These are phyloP conservation scores for Friedmanniomyces endolithicus DNA, from an alignment of 495 filamentous ascomycete species.

Conservation along the genomic window DNA sequence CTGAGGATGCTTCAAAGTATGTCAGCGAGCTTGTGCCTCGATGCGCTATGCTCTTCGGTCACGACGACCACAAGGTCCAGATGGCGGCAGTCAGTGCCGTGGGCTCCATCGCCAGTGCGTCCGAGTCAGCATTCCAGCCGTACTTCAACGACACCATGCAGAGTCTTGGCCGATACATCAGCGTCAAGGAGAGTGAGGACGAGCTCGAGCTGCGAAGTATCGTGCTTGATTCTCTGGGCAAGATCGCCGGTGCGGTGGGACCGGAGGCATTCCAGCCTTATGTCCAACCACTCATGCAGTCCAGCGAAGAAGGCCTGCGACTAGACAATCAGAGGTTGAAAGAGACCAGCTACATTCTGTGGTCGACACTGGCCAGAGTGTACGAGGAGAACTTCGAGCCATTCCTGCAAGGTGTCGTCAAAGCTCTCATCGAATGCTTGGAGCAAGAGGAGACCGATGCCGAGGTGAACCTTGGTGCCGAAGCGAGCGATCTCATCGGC, in stretches of 20 bases:
- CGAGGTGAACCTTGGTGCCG: conserved; percentile 65
- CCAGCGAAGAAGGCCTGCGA: conserved; percentile 82
- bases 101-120: conserved; percentile 74
- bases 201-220: conserved; percentile 81
- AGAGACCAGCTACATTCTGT: conserved; percentile 94
- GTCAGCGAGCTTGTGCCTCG: conserved; percentile 70
- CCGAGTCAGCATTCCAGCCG: conserved; percentile 70
- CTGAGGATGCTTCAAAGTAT: conserved; percentile 68
- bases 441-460: conserved; percentile 82
- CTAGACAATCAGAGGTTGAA: conserved; percentile 79
- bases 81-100: conserved; percentile 76
- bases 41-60: conserved; percentile 64
- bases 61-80: conserved; percentile 82
- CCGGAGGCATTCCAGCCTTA: conserved; percentile 77
- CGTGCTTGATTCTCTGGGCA: conserved; percentile 82
- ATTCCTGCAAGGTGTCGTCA: conserved; percentile 75
- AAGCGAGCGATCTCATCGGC: conserved; percentile 63
- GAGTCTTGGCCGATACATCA: conserved; percentile 66
- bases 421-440: conserved; percentile 71
- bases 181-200: conserved; percentile 76
- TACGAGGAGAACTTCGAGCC: conserved; percentile 82
- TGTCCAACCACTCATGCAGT: conserved; percentile 74
- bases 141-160: conserved; percentile 86
- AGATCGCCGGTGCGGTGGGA: conserved; percentile 81
- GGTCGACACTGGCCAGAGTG: conserved; percentile 86